Base-by-base conservation (phyloP, 441 rosid genomes). In the Raphanus hybrid region DNA sequence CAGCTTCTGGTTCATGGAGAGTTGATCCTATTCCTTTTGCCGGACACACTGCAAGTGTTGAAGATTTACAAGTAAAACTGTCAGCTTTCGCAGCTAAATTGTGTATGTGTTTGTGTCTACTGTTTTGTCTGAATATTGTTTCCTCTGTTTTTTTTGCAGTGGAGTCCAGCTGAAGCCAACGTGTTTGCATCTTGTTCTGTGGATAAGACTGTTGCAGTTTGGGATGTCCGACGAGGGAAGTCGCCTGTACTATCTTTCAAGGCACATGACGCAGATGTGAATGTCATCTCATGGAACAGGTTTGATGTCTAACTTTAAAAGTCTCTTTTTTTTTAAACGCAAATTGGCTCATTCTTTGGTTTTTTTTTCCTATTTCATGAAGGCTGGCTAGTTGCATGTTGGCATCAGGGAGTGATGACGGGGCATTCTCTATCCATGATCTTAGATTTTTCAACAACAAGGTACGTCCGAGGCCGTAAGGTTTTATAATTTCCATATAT, bases 381-480 rank as follows among this genome's bases (percentile, higher is more conserved):
- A 95, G 97, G 90, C 81, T 88, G 79, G 99, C 98, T 61, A 92
- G 93, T 67, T 85, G 93, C 79, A 91, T 93, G 97, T 76, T 96
- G 84, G 99, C 97, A 20, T 93, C 98, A n/a, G 97, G 97, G 79
- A 86, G 98, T 84, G 99, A 96, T 74, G 98, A 96, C 43, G 98
- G 98, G 54, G 82, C 94, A 62, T 91, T 93, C 83, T 89, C 97
- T 10, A 90, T 95, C 78, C 93, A 84, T 64, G 99, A 95, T 81
- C 94, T 95, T 80, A 86, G 99, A 86, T 75, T 87, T 77, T 16
- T 16, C 18, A 16, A 16, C 75, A 27, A 27, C 32, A 27, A 27
- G 32, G 32, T 27, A 27, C 58, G 9, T 15, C 15, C 23, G 15
- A 52, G 9, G 15, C 9, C 1, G 6, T 50, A 16, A 52, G 18